A percentile compares a stretch with the other conserved stretches of the same genome.
These are phyloP conservation scores for Zasmidium angulare DNA, from an alignment of 2,329 filamentous ascomycete genomes.

Conservation along the genomic window DNA sequence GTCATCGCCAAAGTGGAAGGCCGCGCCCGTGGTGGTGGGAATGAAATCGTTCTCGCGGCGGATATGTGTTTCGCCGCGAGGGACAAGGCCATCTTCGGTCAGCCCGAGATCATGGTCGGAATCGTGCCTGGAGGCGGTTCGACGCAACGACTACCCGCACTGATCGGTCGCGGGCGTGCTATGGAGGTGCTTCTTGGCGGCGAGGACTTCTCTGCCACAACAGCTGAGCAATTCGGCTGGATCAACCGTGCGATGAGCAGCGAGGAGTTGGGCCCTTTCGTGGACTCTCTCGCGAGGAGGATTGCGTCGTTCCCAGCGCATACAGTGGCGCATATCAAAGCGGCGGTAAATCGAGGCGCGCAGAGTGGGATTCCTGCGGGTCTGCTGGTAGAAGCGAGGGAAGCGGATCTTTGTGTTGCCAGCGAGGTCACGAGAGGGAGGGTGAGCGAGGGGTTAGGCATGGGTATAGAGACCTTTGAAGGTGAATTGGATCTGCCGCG, in stretches of 20 bases:
- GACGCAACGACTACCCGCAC: background rate
- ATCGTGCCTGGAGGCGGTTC: background rate
- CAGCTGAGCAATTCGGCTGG: background rate
- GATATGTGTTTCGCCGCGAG: background rate
- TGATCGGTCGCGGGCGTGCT: background rate
- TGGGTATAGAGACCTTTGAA: conserved; percentile 1
- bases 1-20: background rate
- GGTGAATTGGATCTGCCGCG: conserved; percentile 1
- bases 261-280: background rate
- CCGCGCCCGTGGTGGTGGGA: background rate
- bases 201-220: background rate
- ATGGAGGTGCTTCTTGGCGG: background rate
- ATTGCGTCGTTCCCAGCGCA: background rate
- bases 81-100: background rate
- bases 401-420: background rate
- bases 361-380: background rate
- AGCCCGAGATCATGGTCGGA: background rate
- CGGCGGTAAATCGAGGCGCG: background rate
- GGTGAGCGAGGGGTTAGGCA: background rate
- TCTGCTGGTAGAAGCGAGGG: background rate
- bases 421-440: background rate
- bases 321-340: background rate
- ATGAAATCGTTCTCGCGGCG: background rate
- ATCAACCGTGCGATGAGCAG: background rate
- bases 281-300: background rate